Evolutionary conservation across 257 asterid species (phyloP), one percentile per base, ranked within the genome.

Genomic region (Gentiana dahurica): DNA sequence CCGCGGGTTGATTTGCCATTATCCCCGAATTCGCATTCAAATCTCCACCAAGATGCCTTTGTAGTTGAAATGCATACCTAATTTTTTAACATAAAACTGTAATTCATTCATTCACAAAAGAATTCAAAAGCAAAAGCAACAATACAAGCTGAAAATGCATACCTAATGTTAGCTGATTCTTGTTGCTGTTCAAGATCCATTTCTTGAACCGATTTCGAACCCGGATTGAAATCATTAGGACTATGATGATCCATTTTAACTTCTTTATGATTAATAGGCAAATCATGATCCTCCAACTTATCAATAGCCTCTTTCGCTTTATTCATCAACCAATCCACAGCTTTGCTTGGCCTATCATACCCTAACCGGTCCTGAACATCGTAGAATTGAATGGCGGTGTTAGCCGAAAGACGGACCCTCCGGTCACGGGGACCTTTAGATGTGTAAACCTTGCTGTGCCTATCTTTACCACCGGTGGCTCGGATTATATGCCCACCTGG

Each of bases 301-400:
- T 81, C 78, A 8, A 81, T 81, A 58, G 89, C 77, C 33, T 71
- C 39, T 62, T 72, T 64, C 2, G 89, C 89, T 60, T 81, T 81
- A 6, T 63, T 64, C 54, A 81, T 74, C 50, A 81, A 76, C 91
- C 91, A 82, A 60, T 79, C 91, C 1, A 82, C 77, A 24, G 84
- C 86, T 46, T 79, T 82, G 71, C 84, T 82, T 0, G 91, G 84
- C 39, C 86, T 67, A 69, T 82, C 91, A 34, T 72, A 82, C 60
- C 91, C 91, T 53, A 82, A 51, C 3, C 91, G 68, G 57, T 79
- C 91, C 60, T 82, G 91, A 0, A 82, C 84, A 43, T 82, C 91
- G 57, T 79, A 82, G 65, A 82, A 77, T 11, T 82, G 84, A 36
- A 82, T 79, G 0, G 87, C 91, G 0, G 91, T 82, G 76, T 79